These are phyloP conservation scores for Lactarius indigo DNA, from an alignment of 768 basidiomycete species.

Conservation along the genomic window DNA sequence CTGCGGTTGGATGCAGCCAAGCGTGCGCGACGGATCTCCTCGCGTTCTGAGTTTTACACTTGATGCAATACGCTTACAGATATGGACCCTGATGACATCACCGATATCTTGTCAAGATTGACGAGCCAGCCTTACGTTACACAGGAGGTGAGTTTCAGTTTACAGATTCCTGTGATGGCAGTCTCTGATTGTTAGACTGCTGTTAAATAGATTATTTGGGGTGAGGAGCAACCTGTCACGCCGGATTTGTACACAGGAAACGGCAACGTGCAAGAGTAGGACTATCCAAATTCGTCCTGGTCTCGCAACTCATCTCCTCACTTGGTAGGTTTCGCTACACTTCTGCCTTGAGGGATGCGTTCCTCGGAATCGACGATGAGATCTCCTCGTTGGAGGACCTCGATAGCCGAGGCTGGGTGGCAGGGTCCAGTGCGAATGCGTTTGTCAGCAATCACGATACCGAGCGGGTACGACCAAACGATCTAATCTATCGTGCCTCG, in stretches of 20 bases:
- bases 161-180: not conserved
- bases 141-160: slow-evolving; percentile 44
- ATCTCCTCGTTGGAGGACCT: slow-evolving; percentile 52
- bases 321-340: slow-evolving; percentile 55
- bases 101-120: slow-evolving; percentile 49
- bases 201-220: slow-evolving; percentile 34
- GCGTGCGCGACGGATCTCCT: slow-evolving; percentile 36
- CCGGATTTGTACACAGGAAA: slow-evolving; percentile 55
- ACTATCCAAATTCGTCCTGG: not conserved
- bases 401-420: slow-evolving; percentile 55
- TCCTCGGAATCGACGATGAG: slow-evolving; percentile 32
- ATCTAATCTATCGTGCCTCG: not conserved
- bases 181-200: not conserved
- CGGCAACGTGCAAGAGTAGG: slow-evolving; percentile 64
- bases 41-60: not conserved
- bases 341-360: slow-evolving; percentile 47
- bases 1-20: slow-evolving; percentile 64
- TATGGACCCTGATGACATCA: slow-evolving; percentile 50
- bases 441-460: slow-evolving; percentile 73
- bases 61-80: slow-evolving; percentile 37
- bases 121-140: slow-evolving; percentile 50
- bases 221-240: slow-evolving; percentile 47
- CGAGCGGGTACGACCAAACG: slow-evolving; percentile 41
- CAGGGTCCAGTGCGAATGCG: slow-evolving; percentile 51
- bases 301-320: not conserved